These are phyloP conservation scores for Oidiodendron maius DNA, from an alignment of 495 filamentous ascomycete genomes.

Conservation along the genomic window DNA sequence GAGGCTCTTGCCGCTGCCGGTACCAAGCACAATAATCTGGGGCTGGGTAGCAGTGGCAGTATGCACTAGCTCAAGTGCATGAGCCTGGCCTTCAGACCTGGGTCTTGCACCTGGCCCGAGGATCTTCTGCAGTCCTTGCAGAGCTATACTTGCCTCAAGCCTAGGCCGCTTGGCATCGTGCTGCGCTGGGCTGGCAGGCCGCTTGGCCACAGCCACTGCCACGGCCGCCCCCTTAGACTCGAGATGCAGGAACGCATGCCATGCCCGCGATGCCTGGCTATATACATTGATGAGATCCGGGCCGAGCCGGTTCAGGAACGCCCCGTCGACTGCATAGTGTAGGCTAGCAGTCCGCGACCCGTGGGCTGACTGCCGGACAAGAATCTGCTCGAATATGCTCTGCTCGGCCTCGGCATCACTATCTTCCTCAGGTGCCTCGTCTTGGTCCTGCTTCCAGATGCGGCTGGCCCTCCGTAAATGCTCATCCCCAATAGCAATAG, in stretches of 20 bases:
- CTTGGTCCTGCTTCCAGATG: not conserved
- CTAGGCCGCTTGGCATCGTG: too few species aligned
- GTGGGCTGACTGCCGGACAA: not conserved
- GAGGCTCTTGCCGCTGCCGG: not conserved
- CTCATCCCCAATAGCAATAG: not conserved
- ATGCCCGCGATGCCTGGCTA: not conserved
- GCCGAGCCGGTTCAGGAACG: not conserved
- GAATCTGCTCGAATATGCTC: not conserved
- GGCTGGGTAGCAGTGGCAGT: not conserved
- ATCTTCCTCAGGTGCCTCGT: too few species aligned
- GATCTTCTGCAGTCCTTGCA: too few species aligned
- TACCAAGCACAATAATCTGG: not conserved
- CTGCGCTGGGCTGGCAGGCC: too few species aligned
- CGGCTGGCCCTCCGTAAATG: not conserved
- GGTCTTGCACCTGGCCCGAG: not conserved
- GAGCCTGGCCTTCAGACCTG: slow-evolving; percentile 1
- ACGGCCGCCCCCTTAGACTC: too few species aligned
- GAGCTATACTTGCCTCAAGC: too few species aligned
- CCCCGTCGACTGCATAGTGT: not conserved
- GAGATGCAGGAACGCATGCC: not conserved
- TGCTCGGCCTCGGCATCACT: not conserved
- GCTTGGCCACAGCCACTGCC: too few species aligned
- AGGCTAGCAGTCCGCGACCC: not conserved
- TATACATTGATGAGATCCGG: not conserved
- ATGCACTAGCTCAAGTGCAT: not conserved